Base-by-base conservation (phyloP, 352 stramenopile genomes). In the Pythium brassicae region DNA sequence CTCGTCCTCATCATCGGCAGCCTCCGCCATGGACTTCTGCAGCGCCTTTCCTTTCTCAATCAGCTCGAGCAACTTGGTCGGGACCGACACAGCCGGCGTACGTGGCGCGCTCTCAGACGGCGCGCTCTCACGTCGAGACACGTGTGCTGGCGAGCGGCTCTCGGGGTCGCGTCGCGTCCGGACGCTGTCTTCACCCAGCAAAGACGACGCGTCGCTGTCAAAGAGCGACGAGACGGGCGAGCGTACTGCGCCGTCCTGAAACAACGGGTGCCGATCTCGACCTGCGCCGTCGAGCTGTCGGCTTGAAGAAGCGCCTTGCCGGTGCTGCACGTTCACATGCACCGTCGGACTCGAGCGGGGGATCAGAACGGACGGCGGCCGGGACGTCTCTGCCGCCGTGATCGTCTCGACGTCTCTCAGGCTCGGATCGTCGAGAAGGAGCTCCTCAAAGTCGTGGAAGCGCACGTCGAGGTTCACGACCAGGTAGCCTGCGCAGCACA, bases 41-140 rank as follows among this genome's bases (percentile, higher is more conserved):
- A 84, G 48, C 6, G 62, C 60, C 40, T 78, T 78, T 7, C 74
- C 74, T 55, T 81, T 82, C 22, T 65, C 56, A 49, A 84, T 64
- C 39, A 83, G 47, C 8, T 60, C n/a, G 20, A 57, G 66, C 1
- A 68, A 50, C 27, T 53, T 55, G 11, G 45, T 14, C 4, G 34
- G 27, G 22, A 46, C 49, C 2, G 22, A n/a, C n/a, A n/a, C n/a
- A n/a, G n/a, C n/a, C n/a, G n/a, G n/a, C n/a, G n/a, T n/a, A n/a
- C n/a, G n/a, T n/a, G n/a, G n/a, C n/a, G n/a, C n/a, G n/a, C n/a
- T n/a, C n/a, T n/a, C n/a, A n/a, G n/a, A n/a, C n/a, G n/a, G n/a
- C n/a, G n/a, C n/a, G n/a, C n/a, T n/a, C n/a, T n/a, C n/a, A n/a
- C n/a, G n/a, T n/a, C n/a, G n/a, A n/a, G n/a, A n/a, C n/a, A n/a